These are phyloP conservation scores for Yamadazyma siamensis DNA, from an alignment of 1,139 yeast genomes.

Conservation along the genomic window DNA sequence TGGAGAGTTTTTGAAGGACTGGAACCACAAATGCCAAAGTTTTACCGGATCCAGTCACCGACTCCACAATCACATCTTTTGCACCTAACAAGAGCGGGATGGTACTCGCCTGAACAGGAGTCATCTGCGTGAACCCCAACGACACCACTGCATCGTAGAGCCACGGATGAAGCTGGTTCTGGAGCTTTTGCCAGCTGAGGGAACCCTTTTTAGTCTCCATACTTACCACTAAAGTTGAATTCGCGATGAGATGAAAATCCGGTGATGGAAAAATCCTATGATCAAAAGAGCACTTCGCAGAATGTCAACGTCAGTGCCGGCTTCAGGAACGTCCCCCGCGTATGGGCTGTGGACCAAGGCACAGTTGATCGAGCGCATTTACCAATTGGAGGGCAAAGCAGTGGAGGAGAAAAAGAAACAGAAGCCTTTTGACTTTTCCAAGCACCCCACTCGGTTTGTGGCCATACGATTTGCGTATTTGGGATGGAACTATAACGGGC, in stretches of 20 bases:
- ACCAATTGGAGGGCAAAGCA: slow-evolving; percentile 38
- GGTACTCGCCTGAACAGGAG: slow-evolving; percentile 96
- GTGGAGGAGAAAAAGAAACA: slow-evolving; percentile 17
- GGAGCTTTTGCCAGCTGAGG: slow-evolving; percentile 37
- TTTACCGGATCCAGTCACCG: slow-evolving; percentile 97
- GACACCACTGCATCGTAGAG: slow-evolving; percentile 62
- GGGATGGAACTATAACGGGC: slow-evolving; percentile 93
- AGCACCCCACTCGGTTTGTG: slow-evolving; percentile 62
- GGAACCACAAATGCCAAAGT: slow-evolving; percentile 88
- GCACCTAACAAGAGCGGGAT: slow-evolving; percentile 84
- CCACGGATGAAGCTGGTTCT: slow-evolving; percentile 41
- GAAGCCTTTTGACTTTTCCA: slow-evolving; percentile 65
- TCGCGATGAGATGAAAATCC: slow-evolving; percentile 7
- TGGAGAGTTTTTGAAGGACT: slow-evolving; percentile 60
- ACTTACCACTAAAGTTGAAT: no score
- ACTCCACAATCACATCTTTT: slow-evolving; percentile 94
- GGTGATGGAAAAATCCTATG: no score
- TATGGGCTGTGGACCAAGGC: slow-evolving; percentile 52
- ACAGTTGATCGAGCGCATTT: slow-evolving; percentile 47
- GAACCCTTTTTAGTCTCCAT: slow-evolving; percentile 34
- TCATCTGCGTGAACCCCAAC: slow-evolving; percentile 78
- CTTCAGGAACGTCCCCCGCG: not conserved
- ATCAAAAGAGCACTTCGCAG: slow-evolving; percentile 1
- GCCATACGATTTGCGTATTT: slow-evolving; percentile 83
- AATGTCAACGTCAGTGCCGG: not conserved